phyloP scores from a whole-genome alignment of 1,284 basidiomycete species.

The Apiotrichum montevideense region DNA sequence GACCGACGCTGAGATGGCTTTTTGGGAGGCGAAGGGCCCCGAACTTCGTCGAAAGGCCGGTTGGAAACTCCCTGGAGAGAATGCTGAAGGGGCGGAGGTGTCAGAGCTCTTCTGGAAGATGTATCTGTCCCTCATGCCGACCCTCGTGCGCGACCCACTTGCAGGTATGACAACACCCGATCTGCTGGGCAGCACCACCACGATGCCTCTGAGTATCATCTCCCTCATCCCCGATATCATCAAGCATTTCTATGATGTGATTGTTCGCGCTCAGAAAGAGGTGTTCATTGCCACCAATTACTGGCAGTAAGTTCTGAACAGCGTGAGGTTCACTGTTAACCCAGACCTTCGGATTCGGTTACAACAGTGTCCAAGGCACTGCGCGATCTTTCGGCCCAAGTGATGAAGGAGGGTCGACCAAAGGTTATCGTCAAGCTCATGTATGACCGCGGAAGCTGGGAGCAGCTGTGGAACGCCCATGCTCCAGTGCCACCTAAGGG shows the following conservation, averaged over 20 bases:
- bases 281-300: slow-evolving; percentile 60
- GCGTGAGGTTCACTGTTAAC: not conserved
- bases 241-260: slow-evolving; percentile 54
- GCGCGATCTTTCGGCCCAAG: slow-evolving; percentile 53
- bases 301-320: slow-evolving; percentile 46
- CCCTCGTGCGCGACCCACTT: slow-evolving; percentile 53
- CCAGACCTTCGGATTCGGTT: slow-evolving; percentile 52
- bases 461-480: slow-evolving; percentile 55
- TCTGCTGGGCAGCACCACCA: slow-evolving; percentile 54
- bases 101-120: slow-evolving; percentile 50
- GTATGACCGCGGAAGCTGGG: slow-evolving; percentile 61
- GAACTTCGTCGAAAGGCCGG: slow-evolving; percentile 37
- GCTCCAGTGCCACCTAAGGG: slow-evolving; percentile 52
- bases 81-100: slow-evolving; percentile 37
- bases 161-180: slow-evolving; percentile 54
- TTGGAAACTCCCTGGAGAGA: slow-evolving; percentile 40
- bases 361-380: slow-evolving; percentile 55
- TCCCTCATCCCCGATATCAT: slow-evolving; percentile 59
- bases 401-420: slow-evolving; percentile 49
- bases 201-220: slow-evolving; percentile 51
- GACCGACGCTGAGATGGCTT: slow-evolving; percentile 28
- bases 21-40: slow-evolving; percentile 30
- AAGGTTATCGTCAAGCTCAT: slow-evolving; percentile 58
- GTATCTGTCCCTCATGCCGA: slow-evolving; percentile 53
- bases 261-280: slow-evolving; percentile 55